These are phyloP conservation scores for Bacterosira constricta DNA, from an alignment of 108 stramenopile species.

Conservation along the genomic window DNA sequence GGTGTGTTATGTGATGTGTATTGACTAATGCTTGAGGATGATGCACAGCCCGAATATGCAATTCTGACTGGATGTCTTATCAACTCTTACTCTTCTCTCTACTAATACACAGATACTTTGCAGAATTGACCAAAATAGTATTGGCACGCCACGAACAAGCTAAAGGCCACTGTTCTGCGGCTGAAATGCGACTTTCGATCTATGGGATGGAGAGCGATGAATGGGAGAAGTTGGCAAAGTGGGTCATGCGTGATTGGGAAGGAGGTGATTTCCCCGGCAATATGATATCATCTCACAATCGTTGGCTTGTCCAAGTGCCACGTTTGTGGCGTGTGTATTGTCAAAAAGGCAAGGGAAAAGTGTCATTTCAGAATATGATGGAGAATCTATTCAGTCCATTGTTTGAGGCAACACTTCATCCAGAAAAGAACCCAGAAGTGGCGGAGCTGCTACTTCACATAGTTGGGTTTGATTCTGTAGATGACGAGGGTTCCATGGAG, in stretches of 20 bases:
- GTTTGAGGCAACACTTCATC: conserved; percentile 95
- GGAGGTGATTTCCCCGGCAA: conserved; percentile 72
- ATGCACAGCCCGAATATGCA: not conserved
- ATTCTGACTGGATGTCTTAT: not conserved
- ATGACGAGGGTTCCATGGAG: conserved; percentile 96
- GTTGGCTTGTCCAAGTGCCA: conserved; percentile 98
- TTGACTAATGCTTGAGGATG: not conserved
- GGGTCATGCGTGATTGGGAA: conserved; percentile 84
- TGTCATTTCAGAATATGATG: conserved; percentile 92
- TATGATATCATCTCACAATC: conserved; percentile 93
- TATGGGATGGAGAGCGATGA: conserved; percentile 96
- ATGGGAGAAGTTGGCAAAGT: conserved; percentile 90
- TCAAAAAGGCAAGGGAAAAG: conserved; percentile 53
- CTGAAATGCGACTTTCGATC: conserved; percentile 95
- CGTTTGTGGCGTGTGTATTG: conserved; percentile 95
- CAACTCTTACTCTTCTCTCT: not conserved
- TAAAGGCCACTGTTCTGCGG: conserved; percentile 92
- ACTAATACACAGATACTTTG: conserved; percentile 76
- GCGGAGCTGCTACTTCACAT: conserved; percentile 93
- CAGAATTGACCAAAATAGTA: conserved; percentile 94
- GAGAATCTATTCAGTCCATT: conserved; percentile 97
- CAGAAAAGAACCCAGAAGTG: conserved; percentile 92
- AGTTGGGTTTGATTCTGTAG: conserved; percentile 98
- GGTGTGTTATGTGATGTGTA: conserved; percentile 34
- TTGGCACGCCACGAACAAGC: conserved; percentile 80